Percentiles rank a stretch among this genome's conserved stretches.
These are phyloP conservation scores for Candida endomychidarum DNA, from an alignment of 805 yeast genomes.

Conservation along the genomic window DNA sequence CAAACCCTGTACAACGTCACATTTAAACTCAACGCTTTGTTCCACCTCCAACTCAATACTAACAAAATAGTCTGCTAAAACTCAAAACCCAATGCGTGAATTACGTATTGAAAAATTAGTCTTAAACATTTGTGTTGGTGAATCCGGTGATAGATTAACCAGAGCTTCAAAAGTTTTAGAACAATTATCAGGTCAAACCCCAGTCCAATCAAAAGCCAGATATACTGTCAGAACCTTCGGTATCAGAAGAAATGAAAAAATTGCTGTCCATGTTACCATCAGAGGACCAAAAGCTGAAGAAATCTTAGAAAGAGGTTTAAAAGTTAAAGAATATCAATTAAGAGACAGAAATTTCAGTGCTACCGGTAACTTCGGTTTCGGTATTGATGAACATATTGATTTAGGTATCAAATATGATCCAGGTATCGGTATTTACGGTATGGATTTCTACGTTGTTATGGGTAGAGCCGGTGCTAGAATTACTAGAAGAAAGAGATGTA, in stretches of 20 bases:
- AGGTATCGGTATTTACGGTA: conserved; percentile 99
- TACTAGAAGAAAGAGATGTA: conserved; percentile 97
- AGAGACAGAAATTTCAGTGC: conserved; percentile 91
- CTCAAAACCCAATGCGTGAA: conserved; percentile 97
- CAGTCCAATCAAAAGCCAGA: conserved; percentile 99
- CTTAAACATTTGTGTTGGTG: conserved; percentile 99
- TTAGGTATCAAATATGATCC: conserved; percentile 99
- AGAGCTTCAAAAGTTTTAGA: conserved; percentile 99
- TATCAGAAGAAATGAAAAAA: conserved; percentile 99
- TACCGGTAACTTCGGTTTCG: conserved; percentile 99
- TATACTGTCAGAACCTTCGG: conserved; percentile 99
- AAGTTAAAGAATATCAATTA: conserved; percentile 99
- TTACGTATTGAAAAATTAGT: conserved; percentile 98
- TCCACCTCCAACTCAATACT: conserved; percentile 8
- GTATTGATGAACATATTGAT: conserved; percentile 99
- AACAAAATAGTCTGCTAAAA: conserved; percentile 21
- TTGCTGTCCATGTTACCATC: conserved; percentile 98
- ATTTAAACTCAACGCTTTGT: too few species aligned
- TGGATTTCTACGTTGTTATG: conserved; percentile 99
- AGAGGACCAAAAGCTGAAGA: conserved; percentile 97
- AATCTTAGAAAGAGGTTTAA: conserved; percentile 99
- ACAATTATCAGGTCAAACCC: conserved; percentile 99
- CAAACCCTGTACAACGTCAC: too few species aligned
- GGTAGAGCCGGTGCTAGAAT: conserved; percentile 99
- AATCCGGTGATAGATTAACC: conserved; percentile 99